Percentiles rank a stretch among this genome's conserved stretches.
phyloP scores from a whole-genome alignment of 2,329 filamentous ascomycete genomes.

The Beauveria scarabaeidicola region DNA sequence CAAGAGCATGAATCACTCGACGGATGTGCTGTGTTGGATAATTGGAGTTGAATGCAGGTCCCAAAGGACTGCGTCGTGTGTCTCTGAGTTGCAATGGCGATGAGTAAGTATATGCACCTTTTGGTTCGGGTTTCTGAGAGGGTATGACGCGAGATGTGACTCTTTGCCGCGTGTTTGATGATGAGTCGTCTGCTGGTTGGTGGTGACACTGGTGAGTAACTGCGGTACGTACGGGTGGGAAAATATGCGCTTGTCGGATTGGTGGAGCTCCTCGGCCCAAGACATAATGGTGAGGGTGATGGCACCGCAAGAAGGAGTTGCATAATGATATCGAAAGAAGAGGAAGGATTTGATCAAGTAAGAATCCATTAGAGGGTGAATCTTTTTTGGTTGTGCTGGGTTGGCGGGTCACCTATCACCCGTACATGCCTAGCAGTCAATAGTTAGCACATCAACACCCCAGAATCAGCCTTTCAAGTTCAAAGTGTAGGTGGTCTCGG shows the following conservation, averaged over 20 bases:
- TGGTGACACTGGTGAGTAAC: background rate
- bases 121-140: background rate
- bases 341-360: too few species aligned
- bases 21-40: background rate
- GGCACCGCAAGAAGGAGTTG: background rate
- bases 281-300: background rate
- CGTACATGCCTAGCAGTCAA: too few species aligned
- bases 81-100: background rate
- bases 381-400: background rate
- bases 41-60: background rate
- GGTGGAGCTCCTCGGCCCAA: background rate
- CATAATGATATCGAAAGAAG: background rate
- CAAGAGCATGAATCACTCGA: constrained; percentile 2
- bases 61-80: background rate
- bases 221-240: background rate
- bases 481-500: too few species aligned
- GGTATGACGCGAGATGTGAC: background rate
- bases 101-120: background rate
- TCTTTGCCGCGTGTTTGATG: constrained; percentile 1
- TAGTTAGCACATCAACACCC: too few species aligned
- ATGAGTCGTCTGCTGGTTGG: background rate
- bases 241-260: constrained; percentile 2
- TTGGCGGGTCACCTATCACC: too few species aligned
- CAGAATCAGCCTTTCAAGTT: too few species aligned
- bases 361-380: background rate